Conservation (phyloP, 2,329 filamentous ascomycete species). For the Cercospora sp. region DNA sequence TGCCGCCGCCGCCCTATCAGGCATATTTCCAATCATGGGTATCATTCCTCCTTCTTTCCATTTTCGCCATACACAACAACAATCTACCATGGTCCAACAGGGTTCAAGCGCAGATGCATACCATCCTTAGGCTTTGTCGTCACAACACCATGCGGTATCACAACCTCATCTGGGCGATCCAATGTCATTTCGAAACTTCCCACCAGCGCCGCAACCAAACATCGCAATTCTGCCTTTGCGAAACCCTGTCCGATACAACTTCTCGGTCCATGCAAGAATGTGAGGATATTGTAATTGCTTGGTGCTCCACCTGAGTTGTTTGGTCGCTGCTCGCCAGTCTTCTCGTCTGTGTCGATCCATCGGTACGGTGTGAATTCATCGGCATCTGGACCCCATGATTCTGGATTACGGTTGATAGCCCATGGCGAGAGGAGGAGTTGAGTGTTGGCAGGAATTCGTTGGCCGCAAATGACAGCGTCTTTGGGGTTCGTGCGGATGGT, state of each 20-base stretch:
- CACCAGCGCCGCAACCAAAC: slow-evolving; percentile 35
- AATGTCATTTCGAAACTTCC: slow-evolving; percentile 32
- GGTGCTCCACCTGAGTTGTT: slow-evolving; percentile 69
- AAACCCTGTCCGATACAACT: slow-evolving; percentile 82
- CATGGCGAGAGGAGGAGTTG: slow-evolving; percentile 43
- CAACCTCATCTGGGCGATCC: slow-evolving; percentile 31
- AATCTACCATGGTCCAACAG: slow-evolving; percentile 25
- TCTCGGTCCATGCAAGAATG: slow-evolving; percentile 60
- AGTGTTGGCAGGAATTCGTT: slow-evolving; percentile 44
- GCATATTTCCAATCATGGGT: neutral
- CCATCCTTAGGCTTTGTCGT: slow-evolving; percentile 36
- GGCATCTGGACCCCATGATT: slow-evolving; percentile 47
- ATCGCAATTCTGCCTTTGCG: slow-evolving; percentile 49
- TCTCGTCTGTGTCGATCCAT: slow-evolving; percentile 45
- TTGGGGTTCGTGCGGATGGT: slow-evolving; percentile 48
- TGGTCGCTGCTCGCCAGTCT: slow-evolving; percentile 34
- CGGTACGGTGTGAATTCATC: slow-evolving; percentile 48
- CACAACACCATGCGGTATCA: slow-evolving; percentile 31
- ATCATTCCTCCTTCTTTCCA: neutral
- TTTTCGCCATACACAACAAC: neutral
- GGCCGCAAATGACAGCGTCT: slow-evolving; percentile 45
- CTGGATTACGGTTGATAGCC: slow-evolving; percentile 47
- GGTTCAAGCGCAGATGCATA: slow-evolving; percentile 31
- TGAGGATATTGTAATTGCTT: slow-evolving; percentile 46
- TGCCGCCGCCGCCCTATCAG: neutral